Base-by-base conservation (phyloP, 2,329 filamentous ascomycete genomes). In the Fusarium bactridioides region DNA sequence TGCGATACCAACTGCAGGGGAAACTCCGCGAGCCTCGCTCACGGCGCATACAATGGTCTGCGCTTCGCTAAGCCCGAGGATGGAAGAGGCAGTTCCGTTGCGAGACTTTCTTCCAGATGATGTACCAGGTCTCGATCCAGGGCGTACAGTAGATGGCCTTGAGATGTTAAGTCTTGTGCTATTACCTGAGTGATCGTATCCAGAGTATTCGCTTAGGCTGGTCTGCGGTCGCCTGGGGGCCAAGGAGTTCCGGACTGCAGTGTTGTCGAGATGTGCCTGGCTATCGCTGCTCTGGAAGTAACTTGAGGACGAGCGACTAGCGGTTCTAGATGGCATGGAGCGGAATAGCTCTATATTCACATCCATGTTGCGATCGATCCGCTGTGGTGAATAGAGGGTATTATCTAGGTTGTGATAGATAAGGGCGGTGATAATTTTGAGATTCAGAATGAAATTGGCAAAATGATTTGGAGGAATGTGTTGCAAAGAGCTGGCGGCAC, bases 41-140 rank as follows among this genome's bases (percentile, higher is more conserved):
- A 98, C 83, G 8, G 95, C 95, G 80, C 95, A 98, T n/a, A 98
- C 85, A 60, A 97, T 90, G 69, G 92, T 90, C 76, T 95, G 91
- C 29, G 82, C 80, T 37, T 89, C 88, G 18, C 82, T 83, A 12
- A 82, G 81, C 54, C 86, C 86, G 11, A 87, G 74, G 12, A 84
- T 75, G 10, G 81, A 81, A 0, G 82, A 81, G 2, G 77, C 69
- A 5, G 82, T 67, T 70, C 80, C 76, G 4, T 81, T 79, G 10
- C 83, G 82, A 35, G 86, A 87, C 57, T 82, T 85, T 44, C 85
- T 83, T 13, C 84, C 83, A 7, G 84, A 84, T 3, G 82, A 75
- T 11, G 83, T 85, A n/a, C 80, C 83, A 23, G 82, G 77, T 3
- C 81, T 77, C 9, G 76, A 78, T 33, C 61, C 68, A 5, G 74